Conservation (phyloP, 345 rosid genomes). For the Eucalyptus polybractea region DNA sequence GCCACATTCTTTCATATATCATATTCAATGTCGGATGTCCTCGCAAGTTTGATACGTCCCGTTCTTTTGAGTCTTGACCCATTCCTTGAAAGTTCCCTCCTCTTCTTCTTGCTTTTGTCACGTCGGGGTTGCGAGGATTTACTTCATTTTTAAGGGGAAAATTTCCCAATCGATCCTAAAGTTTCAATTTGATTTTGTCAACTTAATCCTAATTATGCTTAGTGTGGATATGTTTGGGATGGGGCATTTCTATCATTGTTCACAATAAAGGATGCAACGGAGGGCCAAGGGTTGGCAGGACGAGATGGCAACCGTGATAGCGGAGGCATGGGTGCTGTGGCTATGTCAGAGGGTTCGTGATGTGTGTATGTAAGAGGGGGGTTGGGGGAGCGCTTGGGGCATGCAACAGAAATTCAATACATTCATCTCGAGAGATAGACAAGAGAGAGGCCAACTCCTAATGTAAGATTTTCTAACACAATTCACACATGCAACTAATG, state of each 20-base stretch:
- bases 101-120: background rate
- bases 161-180: background rate
- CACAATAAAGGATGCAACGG: background rate
- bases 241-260: background rate
- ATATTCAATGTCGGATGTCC: background rate
- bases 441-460: fast-evolving
- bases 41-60: background rate
- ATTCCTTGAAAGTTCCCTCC: background rate
- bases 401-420: background rate
- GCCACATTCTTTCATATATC: background rate
- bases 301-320: too few relatives aligned
- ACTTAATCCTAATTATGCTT: background rate
- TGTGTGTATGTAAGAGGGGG: too few relatives aligned
- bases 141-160: background rate
- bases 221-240: background rate
- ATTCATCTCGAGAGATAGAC: fast-evolving
- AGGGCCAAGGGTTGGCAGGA: fast-evolving
- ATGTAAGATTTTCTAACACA: background rate
- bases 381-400: fast-evolving
- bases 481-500: fast-evolving
- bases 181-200: background rate
- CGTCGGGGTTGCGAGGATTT: background rate
- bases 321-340: fast-evolving
- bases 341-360: too few relatives aligned
- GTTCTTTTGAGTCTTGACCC: background rate